These are phyloP conservation scores for Naganishia onofrii DNA, from an alignment of 768 basidiomycete species.

Conservation along the genomic window DNA sequence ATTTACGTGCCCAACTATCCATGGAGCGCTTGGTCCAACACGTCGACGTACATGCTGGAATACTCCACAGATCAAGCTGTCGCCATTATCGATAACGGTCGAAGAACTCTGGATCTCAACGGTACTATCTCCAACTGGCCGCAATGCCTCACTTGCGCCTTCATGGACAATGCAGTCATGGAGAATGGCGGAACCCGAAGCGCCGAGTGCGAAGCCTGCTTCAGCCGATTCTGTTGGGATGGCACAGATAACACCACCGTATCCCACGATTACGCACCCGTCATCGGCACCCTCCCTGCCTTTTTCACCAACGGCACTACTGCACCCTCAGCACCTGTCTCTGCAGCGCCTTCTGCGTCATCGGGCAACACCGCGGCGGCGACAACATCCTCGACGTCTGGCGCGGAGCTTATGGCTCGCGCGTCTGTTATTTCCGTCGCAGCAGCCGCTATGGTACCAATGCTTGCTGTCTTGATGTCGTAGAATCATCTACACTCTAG, in stretches of 20 bases:
- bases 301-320: slow-evolving; percentile 33
- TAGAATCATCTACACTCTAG: background rate
- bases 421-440: background rate
- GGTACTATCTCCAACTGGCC: slow-evolving; percentile 61
- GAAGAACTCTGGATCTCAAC: slow-evolving; percentile 57
- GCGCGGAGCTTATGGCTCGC: background rate
- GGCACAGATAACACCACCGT: slow-evolving; percentile 45
- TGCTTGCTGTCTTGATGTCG: background rate
- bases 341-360: background rate
- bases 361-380: background rate
- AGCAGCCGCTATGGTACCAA: background rate
- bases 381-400: background rate
- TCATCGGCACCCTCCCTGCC: slow-evolving; percentile 39
- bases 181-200: slow-evolving; percentile 41
- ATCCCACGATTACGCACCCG: slow-evolving; percentile 39
- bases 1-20: slow-evolving; percentile 70
- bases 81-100: slow-evolving; percentile 65
- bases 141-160: slow-evolving; percentile 69
- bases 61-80: slow-evolving; percentile 61
- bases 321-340: background rate
- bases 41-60: slow-evolving; percentile 60
- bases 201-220: slow-evolving; percentile 47
- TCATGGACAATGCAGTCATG: slow-evolving; percentile 57
- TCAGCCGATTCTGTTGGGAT: slow-evolving; percentile 50
- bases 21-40: slow-evolving; percentile 62